Percentiles rank a stretch among this genome's conserved stretches.
phyloP scores from a whole-genome alignment of 495 filamentous ascomycete genomes.

The Cercophora samala region DNA sequence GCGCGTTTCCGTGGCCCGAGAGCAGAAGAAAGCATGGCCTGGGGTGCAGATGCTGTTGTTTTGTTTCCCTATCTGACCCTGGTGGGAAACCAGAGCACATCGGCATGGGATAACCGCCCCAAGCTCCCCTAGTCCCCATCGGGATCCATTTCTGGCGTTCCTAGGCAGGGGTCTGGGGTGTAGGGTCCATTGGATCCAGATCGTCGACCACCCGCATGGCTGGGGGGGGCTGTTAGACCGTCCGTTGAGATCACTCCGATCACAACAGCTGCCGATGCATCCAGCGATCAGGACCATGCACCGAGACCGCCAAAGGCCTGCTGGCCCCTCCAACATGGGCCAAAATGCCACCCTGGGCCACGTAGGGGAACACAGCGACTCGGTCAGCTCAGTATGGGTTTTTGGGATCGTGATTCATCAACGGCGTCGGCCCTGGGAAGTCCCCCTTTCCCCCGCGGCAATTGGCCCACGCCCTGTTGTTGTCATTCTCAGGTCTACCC shows the following conservation, averaged over 20 bases:
- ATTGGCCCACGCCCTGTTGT: not conserved
- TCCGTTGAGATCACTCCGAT: conserved; percentile 12
- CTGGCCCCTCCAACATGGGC: not conserved
- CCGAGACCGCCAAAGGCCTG: not conserved
- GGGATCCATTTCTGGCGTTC: not conserved
- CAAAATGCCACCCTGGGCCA: not conserved
- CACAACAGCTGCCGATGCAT: conserved; percentile 8
- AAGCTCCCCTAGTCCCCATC: not conserved
- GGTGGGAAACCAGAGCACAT: not conserved
- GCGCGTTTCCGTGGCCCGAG: not conserved
- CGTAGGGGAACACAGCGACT: not conserved
- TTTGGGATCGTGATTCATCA: not conserved
- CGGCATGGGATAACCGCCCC: not conserved
- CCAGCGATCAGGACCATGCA: conserved; percentile 7
- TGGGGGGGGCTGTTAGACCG: conserved; percentile 2
- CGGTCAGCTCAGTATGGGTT: not conserved
- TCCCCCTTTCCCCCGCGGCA: not conserved
- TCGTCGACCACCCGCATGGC: conserved; percentile 3
- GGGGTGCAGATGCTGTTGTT: not conserved
- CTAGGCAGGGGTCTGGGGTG: not conserved
- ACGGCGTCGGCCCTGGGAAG: not conserved
- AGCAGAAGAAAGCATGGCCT: not conserved
- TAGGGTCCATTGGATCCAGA: not conserved
- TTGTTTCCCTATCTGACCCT: not conserved
- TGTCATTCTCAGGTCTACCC: not conserved